These are phyloP conservation scores for Nothophoma quercina DNA, from an alignment of 2,329 filamentous ascomycete genomes.

Conservation along the genomic window DNA sequence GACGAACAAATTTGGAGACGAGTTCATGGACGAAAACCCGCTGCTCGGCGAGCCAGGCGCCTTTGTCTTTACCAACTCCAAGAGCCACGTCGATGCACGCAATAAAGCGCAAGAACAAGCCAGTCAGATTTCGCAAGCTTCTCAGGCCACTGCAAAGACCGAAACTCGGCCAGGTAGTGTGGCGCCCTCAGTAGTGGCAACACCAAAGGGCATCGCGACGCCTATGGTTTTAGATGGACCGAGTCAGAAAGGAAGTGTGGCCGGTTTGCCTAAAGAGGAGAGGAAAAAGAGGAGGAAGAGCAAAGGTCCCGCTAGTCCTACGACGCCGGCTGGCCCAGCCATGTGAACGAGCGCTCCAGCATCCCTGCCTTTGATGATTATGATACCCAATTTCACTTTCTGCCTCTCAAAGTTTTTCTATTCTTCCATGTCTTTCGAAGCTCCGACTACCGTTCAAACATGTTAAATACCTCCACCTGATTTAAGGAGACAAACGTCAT, in stretches of 20 bases:
- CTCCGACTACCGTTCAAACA: too few species aligned
- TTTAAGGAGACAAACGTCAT: too few species aligned
- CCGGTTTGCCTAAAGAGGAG: constrained; percentile 34
- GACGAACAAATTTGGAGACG: constrained; percentile 62
- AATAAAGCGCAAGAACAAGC: constrained; percentile 47
- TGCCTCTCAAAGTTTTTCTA: too few species aligned
- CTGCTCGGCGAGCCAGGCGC: constrained; percentile 69
- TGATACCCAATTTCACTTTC: constrained; percentile 6
- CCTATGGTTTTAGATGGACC: constrained; percentile 26
- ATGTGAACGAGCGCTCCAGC: background rate
- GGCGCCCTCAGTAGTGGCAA: constrained; percentile 38
- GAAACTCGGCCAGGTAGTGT: constrained; percentile 35
- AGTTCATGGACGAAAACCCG: constrained; percentile 71
- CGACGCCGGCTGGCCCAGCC: constrained; percentile 31
- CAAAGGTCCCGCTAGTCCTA: constrained; percentile 45
- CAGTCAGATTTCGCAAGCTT: constrained; percentile 21
- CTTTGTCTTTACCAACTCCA: constrained; percentile 63
- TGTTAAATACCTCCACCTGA: too few species aligned
- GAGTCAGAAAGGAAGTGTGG: constrained; percentile 37
- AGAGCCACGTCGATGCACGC: constrained; percentile 51
- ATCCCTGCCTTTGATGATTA: background rate
- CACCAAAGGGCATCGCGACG: constrained; percentile 35
- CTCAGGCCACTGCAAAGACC: constrained; percentile 23
- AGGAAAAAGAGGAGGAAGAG: constrained; percentile 51
- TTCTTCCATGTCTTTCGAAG: too few species aligned